phyloP scores from a whole-genome alignment of 2,329 filamentous ascomycete species.

The Aspergillus sergii region DNA sequence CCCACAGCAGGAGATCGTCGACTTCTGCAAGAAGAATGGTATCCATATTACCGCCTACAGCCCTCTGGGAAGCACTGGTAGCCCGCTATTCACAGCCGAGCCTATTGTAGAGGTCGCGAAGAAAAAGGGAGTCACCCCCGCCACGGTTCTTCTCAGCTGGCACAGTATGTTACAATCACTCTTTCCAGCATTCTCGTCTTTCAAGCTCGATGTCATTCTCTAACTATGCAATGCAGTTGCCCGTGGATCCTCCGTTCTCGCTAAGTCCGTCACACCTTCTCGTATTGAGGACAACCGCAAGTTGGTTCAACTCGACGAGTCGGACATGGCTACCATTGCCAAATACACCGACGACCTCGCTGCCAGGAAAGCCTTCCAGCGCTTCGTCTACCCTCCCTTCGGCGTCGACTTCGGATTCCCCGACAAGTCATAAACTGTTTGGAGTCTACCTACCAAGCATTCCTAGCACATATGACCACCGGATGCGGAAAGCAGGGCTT shows the following conservation, averaged over 20 bases:
- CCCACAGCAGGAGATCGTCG: conserved; percentile 56
- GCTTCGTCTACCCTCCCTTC: conserved; percentile 70
- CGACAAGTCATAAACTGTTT: conserved; percentile 54
- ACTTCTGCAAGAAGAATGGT: conserved; percentile 53
- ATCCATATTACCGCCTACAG: conserved; percentile 59
- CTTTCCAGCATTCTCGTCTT: background rate
- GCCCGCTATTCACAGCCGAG: conserved; percentile 45
- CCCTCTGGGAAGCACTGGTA: conserved; percentile 46
- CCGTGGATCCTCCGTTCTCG: conserved; percentile 44
- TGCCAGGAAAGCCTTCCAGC: conserved; percentile 36
- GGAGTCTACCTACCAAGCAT: background rate
- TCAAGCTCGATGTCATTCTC: background rate
- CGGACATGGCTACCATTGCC: conserved; percentile 40
- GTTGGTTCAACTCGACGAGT: conserved; percentile 41
- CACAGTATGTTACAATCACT: conserved; percentile 36
- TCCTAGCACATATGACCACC: background rate
- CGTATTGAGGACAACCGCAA: conserved; percentile 46
- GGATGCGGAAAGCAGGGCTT: background rate
- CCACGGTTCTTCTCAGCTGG: conserved; percentile 47
- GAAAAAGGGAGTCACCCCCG: conserved; percentile 42
- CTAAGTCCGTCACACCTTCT: conserved; percentile 45
- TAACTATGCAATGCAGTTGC: conserved; percentile 29
- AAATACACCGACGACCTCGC: conserved; percentile 40
- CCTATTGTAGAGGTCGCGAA: conserved; percentile 46
- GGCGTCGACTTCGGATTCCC: conserved; percentile 71